These are phyloP conservation scores for Fusarium incarnatum DNA, from an alignment of 2,329 filamentous ascomycete genomes.

Conservation along the genomic window DNA sequence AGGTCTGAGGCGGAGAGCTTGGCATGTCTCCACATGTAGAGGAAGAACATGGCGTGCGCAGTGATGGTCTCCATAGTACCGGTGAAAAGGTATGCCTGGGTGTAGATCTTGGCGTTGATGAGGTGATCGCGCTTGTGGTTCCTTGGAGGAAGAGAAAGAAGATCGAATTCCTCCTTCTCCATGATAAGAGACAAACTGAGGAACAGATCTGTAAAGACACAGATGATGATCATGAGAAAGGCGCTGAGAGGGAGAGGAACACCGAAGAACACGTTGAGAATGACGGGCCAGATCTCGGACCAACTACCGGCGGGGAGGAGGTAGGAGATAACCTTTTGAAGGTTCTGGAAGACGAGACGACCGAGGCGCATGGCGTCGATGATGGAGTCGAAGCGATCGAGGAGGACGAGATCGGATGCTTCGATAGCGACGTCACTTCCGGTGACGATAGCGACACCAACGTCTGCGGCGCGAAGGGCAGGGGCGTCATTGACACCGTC, in stretches of 20 bases:
- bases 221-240: slow-evolving; percentile 70
- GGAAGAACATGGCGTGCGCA: slow-evolving; percentile 65
- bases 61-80: slow-evolving; percentile 63
- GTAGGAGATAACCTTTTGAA: slow-evolving; percentile 57
- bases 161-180: slow-evolving; percentile 67
- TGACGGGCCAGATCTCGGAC: slow-evolving; percentile 68
- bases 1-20: slow-evolving; percentile 61
- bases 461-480: slow-evolving; percentile 73
- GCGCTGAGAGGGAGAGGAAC: slow-evolving; percentile 63
- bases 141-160: slow-evolving; percentile 62
- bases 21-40: slow-evolving; percentile 62
- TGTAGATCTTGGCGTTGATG: slow-evolving; percentile 64
- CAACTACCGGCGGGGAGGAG: slow-evolving; percentile 64
- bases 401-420: slow-evolving; percentile 73
- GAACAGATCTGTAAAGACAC: slow-evolving; percentile 67
- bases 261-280: slow-evolving; percentile 67
- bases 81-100: slow-evolving; percentile 64
- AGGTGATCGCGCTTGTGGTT: slow-evolving; percentile 63
- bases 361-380: slow-evolving; percentile 69
- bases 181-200: slow-evolving; percentile 63
- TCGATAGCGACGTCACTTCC: slow-evolving; percentile 74
- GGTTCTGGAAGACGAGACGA: slow-evolving; percentile 56
- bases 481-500: slow-evolving; percentile 78
- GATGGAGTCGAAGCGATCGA: slow-evolving; percentile 78
- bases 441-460: slow-evolving; percentile 75